Percentiles rank a stretch among this genome's conserved stretches.
These are phyloP conservation scores for Actinidia arguta DNA, from an alignment of 179 eudicot genomes.

Conservation along the genomic window DNA sequence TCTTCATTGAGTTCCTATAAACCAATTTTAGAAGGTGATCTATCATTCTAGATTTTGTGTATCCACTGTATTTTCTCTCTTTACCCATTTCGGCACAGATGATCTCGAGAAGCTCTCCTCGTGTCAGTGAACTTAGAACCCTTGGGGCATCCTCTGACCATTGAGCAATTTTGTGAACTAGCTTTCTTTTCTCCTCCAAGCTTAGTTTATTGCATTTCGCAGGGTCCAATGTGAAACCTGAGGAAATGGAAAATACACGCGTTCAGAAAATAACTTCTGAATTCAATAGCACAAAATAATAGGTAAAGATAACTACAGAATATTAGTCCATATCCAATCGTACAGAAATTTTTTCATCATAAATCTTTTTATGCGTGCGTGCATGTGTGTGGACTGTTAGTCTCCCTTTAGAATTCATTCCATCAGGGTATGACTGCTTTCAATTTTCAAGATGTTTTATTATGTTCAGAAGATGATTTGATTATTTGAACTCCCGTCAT, in stretches of 20 bases:
- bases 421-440: too few relatives aligned
- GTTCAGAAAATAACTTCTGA: too few relatives aligned
- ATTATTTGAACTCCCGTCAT: too few relatives aligned
- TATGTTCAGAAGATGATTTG: too few relatives aligned
- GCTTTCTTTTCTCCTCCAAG: conserved; percentile 79
- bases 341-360: too few relatives aligned
- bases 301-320: too few relatives aligned
- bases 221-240: conserved; percentile 67
- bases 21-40: conserved; percentile 83
- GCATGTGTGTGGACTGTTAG: too few relatives aligned
- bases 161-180: conserved; percentile 72
- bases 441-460: too few relatives aligned
- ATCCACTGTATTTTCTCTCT: conserved; percentile 91
- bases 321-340: too few relatives aligned
- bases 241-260: not conserved
- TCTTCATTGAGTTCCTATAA: conserved; percentile 51
- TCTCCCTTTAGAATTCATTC: too few relatives aligned
- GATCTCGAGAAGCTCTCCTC: conserved; percentile 80
- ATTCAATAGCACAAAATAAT: too few relatives aligned
- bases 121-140: conserved; percentile 81
- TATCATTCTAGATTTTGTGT: conserved; percentile 81
- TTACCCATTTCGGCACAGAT: conserved; percentile 93
- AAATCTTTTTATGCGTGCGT: too few relatives aligned
- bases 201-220: conserved; percentile 66
- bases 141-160: conserved; percentile 73